These are phyloP conservation scores for Glomus cerebriforme DNA, from an alignment of 192 early-diverging fungal genomes.

Conservation along the genomic window DNA sequence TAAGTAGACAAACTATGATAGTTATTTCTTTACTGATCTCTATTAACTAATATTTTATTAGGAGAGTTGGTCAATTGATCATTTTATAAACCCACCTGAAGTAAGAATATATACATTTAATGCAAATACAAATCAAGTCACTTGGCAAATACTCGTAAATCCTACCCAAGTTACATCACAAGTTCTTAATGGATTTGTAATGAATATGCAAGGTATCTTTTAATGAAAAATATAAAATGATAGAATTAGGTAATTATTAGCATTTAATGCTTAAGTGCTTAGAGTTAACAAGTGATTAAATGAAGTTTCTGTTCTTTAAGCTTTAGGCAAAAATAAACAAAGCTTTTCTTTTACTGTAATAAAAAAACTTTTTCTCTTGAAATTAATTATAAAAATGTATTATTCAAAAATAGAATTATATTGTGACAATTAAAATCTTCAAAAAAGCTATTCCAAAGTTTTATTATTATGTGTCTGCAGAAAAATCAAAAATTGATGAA, in stretches of 20 bases:
- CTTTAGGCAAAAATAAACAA: too few species aligned
- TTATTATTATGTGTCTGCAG: too few species aligned
- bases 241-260: too few species aligned
- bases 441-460: too few species aligned
- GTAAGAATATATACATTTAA: slow-evolving; percentile 16
- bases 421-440: too few species aligned
- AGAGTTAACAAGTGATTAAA: not conserved
- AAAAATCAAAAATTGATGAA: too few species aligned
- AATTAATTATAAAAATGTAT: too few species aligned
- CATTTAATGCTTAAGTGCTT: too few species aligned
- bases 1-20: slow-evolving; percentile 17
- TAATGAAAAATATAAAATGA: slow-evolving; percentile 5
- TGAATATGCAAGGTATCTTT: slow-evolving; percentile 15
- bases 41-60: not conserved
- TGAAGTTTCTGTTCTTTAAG: not conserved
- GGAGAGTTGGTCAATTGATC: slow-evolving; percentile 20
- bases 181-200: slow-evolving; percentile 24
- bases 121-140: not conserved
- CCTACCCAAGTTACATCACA: slow-evolving; percentile 15
- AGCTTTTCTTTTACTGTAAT: too few species aligned
- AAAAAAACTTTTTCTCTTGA: too few species aligned
- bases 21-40: not conserved
- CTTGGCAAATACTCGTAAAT: not conserved
- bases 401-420: too few species aligned
- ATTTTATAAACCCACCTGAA: not conserved